Percentiles rank a stretch among this genome's conserved stretches.
phyloP scores from a whole-genome alignment of 345 rosid genomes.

The Hibiscus mutabilis region DNA sequence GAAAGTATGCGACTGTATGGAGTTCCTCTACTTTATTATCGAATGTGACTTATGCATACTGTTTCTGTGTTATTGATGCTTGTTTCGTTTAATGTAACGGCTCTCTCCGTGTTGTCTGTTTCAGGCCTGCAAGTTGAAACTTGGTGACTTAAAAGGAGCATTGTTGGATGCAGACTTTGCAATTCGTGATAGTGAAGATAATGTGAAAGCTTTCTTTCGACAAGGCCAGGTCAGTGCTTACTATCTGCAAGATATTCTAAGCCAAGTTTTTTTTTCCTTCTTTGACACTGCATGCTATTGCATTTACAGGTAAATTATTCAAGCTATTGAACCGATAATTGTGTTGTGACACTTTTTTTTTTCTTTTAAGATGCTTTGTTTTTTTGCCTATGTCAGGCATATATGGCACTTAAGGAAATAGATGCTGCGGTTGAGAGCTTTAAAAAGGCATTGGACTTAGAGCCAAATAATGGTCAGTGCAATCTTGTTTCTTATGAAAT shows the following conservation, averaged over 20 bases:
- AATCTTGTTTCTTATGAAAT: neutral
- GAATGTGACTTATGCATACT: neutral
- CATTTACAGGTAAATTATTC: too few relatives aligned
- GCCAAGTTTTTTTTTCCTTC: neutral
- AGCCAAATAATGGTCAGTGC: conserved; percentile 54
- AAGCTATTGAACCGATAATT: too few relatives aligned
- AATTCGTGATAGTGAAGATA: conserved; percentile 50
- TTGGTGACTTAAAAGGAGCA: conserved; percentile 58
- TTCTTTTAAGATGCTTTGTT: too few relatives aligned
- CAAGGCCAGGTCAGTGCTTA: conserved; percentile 55
- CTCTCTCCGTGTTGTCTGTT: neutral
- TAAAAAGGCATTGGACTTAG: conserved; percentile 52
- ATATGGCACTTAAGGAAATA: conserved; percentile 54
- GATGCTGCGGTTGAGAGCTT: conserved; percentile 66
- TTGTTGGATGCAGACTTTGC: conserved; percentile 52
- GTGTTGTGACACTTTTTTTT: too few relatives aligned
- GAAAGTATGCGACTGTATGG: neutral
- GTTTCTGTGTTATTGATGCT: neutral
- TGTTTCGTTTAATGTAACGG: too few relatives aligned
- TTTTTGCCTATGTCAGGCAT: conserved; percentile 28
- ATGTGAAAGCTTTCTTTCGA: conserved; percentile 61
- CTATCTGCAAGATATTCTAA: neutral
- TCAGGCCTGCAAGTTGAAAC: conserved; percentile 58
- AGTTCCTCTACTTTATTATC: neutral
- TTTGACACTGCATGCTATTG: neutral